Conservation (phyloP, 2,329 filamentous ascomycete species). For the Exserohilum rostratum region DNA sequence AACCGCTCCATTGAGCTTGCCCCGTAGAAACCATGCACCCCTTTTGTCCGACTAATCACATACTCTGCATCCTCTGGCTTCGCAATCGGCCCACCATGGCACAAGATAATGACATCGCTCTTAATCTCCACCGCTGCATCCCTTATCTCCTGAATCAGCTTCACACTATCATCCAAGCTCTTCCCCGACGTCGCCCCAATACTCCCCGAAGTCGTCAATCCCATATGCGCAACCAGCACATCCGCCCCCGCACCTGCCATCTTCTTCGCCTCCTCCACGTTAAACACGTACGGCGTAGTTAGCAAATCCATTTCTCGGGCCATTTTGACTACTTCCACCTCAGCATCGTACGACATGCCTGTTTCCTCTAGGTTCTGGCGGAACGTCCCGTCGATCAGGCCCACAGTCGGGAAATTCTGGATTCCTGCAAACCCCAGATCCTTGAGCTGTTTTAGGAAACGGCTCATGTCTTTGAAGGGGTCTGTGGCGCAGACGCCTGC, state of each 20-base stretch:
- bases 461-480: constrained; percentile 67
- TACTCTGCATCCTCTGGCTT: constrained; percentile 67
- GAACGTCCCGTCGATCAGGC: constrained; percentile 72
- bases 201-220: constrained; percentile 67
- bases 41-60: constrained; percentile 64
- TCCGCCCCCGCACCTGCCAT: constrained; percentile 72
- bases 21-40: constrained; percentile 74
- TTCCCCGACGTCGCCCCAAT: constrained; percentile 69
- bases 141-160: constrained; percentile 66
- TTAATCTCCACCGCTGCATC: constrained; percentile 65
- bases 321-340: constrained; percentile 70
- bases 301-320: constrained; percentile 66
- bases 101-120: constrained; percentile 68
- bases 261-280: constrained; percentile 62
- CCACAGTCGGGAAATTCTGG: constrained; percentile 77
- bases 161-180: constrained; percentile 68
- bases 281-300: constrained; percentile 75
- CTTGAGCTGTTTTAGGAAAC: constrained; percentile 66
- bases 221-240: constrained; percentile 72
- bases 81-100: constrained; percentile 73
- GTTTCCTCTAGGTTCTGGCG: constrained; percentile 73
- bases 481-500: constrained; percentile 75
- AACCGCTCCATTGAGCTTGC: constrained; percentile 73
- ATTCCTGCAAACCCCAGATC: constrained; percentile 70
- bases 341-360: constrained; percentile 70